Evolutionary conservation across 1,139 yeast species (phyloP).

Genomic region (Geotrichum reessii): DNA sequence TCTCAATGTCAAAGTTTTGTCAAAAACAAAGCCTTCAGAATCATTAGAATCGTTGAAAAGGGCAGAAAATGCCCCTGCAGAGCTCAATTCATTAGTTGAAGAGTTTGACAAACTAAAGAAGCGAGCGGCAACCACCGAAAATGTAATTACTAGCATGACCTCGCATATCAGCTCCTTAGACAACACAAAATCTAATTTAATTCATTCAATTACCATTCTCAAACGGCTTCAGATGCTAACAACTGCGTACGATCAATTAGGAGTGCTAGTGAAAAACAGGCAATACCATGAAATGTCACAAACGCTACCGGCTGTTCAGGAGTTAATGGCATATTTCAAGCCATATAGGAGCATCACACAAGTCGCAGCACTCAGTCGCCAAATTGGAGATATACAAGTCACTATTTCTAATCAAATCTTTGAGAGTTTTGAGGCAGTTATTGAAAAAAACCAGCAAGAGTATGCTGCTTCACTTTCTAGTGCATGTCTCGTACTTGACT

Average conservation of each 20-base stretch:
- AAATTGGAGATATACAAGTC: conserved; percentile 58
- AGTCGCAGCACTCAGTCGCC: conserved; percentile 62
- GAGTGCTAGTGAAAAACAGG: conserved; percentile 42
- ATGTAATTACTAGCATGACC: conserved; percentile 63
- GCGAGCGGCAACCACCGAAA: conserved; percentile 54
- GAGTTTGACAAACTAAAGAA: conserved; percentile 44
- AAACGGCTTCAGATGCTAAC: conserved; percentile 83
- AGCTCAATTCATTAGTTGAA: conserved; percentile 36
- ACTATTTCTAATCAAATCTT: conserved; percentile 68
- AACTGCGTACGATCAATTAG: conserved; percentile 66
- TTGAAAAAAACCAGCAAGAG: conserved; percentile 23
- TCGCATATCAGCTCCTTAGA: conserved; percentile 73
- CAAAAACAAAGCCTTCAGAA: not conserved
- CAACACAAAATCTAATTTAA: conserved; percentile 73
- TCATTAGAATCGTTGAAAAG: conserved; percentile 1
- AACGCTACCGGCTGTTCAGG: conserved; percentile 70
- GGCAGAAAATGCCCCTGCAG: conserved; percentile 10
- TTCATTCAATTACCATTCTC: conserved; percentile 75
- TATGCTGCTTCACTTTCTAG: conserved; percentile 37
- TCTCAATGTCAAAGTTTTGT: conserved; percentile 26
- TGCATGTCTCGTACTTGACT: conserved; percentile 70
- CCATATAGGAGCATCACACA: conserved; percentile 81
- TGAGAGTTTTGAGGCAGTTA: conserved; percentile 57
- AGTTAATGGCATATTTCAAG: conserved; percentile 68
- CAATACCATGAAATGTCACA: conserved; percentile 64